phyloP scores from a whole-genome alignment of 2,329 filamentous ascomycete species.

The Sporothrix brasiliensis region DNA sequence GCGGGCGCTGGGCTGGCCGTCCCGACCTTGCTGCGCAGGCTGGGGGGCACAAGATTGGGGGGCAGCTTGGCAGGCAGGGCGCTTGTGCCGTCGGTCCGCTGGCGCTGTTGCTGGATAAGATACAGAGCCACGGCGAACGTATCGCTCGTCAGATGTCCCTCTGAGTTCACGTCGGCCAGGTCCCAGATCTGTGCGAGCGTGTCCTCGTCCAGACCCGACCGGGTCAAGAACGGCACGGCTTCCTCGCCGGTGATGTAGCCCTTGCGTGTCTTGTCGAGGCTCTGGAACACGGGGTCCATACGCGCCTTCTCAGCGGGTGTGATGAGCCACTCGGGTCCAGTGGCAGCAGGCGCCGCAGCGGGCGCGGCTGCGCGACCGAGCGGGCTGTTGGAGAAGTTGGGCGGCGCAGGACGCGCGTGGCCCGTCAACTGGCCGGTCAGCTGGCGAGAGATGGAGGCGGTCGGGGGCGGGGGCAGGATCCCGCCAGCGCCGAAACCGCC shows the following conservation, averaged over 20 bases:
- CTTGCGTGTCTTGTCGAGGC: constrained; percentile 76
- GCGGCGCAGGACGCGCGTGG: constrained; percentile 37
- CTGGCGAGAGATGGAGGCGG: constrained; percentile 77
- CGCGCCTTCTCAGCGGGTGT: constrained; percentile 80
- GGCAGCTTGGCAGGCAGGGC: constrained; percentile 77
- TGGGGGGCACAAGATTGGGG: constrained; percentile 80
- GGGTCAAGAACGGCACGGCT: constrained; percentile 90
- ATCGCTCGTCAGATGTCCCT: constrained; percentile 80
- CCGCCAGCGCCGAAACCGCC: constrained; percentile 37
- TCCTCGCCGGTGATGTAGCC: constrained; percentile 93
- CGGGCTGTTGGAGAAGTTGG: constrained; percentile 55
- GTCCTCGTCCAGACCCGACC: constrained; percentile 87
- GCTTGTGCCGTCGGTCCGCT: constrained; percentile 62
- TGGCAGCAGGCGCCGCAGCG: constrained; percentile 35
- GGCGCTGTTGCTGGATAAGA: constrained; percentile 86
- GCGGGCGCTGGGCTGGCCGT: constrained; percentile 52
- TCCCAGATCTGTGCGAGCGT: constrained; percentile 95
- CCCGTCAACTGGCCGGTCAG: constrained; percentile 62
- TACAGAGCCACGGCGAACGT: constrained; percentile 99
- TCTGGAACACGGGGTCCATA: constrained; percentile 84
- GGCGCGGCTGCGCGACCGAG: constrained; percentile 56
- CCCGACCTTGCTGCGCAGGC: constrained; percentile 68
- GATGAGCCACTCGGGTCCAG: constrained; percentile 72
- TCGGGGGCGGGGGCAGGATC: constrained; percentile 51
- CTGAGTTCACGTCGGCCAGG: constrained; percentile 88